phyloP scores from a whole-genome alignment of 208 protist species.

The Leishmania mexicana region DNA sequence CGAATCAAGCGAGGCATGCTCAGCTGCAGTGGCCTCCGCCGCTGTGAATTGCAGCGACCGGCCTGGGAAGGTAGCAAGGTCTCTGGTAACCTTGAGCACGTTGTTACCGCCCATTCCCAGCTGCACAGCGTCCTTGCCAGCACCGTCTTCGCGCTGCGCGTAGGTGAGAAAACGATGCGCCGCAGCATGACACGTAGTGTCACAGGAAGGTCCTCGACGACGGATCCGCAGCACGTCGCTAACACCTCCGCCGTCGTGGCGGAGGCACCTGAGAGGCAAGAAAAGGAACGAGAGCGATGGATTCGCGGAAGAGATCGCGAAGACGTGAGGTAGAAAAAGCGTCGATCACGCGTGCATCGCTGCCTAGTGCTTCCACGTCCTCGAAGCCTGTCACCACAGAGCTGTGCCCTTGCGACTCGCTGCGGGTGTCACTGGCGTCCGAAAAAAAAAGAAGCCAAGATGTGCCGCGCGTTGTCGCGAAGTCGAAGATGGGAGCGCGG shows the following conservation, averaged over 20 bases:
- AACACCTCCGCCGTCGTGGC: background rate
- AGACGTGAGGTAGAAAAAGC: background rate
- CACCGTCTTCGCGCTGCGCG: background rate
- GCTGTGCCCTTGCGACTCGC: background rate
- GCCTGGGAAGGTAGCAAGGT: constrained; percentile 11
- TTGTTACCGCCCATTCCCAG: constrained; percentile 6
- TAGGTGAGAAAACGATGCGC: background rate
- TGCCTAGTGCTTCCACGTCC: background rate
- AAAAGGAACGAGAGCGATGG: background rate
- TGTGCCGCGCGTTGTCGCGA: background rate
- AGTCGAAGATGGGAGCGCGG: background rate
- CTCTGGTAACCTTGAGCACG: constrained; percentile 16
- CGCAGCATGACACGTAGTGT: constrained; percentile 14
- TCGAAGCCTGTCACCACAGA: background rate
- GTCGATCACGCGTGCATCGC: background rate
- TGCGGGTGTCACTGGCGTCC: background rate
- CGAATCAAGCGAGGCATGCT: constrained; percentile 23
- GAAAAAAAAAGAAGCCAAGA: background rate
- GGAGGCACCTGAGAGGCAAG: background rate
- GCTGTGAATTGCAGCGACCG: background rate
- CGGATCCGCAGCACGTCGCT: constrained; percentile 15
- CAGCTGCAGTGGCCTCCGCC: background rate
- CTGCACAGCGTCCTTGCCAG: constrained; percentile 17
- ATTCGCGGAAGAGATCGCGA: background rate
- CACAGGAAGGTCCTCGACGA: constrained; percentile 19